Evolutionary conservation across 768 basidiomycete species (phyloP).

Genomic region (Macrocybe gigantea): DNA sequence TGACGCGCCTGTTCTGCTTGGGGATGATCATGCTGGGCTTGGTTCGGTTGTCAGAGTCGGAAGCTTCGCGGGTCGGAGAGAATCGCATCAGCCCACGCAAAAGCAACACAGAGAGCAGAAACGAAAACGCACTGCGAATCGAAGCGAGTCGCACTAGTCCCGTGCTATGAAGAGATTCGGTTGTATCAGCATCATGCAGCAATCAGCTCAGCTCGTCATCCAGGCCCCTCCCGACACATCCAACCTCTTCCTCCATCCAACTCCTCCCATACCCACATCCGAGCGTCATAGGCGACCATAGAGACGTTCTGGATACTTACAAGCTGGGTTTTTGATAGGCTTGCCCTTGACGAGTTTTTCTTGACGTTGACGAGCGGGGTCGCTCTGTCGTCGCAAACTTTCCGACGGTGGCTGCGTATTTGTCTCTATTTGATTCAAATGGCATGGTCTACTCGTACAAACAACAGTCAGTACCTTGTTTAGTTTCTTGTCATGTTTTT

Average conservation of each 20-base stretch:
- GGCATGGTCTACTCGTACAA: background rate
- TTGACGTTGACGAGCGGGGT: slow-evolving; percentile 31
- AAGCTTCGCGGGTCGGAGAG: slow-evolving; percentile 16
- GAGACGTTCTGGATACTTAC: slow-evolving; percentile 28
- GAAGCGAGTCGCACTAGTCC: slow-evolving; percentile 29
- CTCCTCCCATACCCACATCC: slow-evolving; percentile 17
- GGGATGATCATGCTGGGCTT: slow-evolving; percentile 87
- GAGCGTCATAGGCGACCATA: slow-evolving; percentile 11
- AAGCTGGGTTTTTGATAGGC: slow-evolving; percentile 30
- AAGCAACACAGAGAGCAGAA: background rate
- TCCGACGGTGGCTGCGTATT: slow-evolving; percentile 12
- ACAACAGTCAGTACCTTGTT: no score
- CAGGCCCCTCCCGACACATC: slow-evolving; percentile 27
- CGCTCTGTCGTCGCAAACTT: slow-evolving; percentile 9
- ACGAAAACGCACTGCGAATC: slow-evolving; percentile 29
- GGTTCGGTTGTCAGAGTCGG: slow-evolving; percentile 22
- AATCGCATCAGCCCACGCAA: background rate
- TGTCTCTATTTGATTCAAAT: slow-evolving; percentile 4
- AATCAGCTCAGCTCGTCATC: slow-evolving; percentile 29
- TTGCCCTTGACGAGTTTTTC: slow-evolving; percentile 23
- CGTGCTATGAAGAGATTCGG: slow-evolving; percentile 23
- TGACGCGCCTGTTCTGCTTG: slow-evolving; percentile 89
- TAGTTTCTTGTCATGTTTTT: no score
- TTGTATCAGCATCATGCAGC: slow-evolving; percentile 4
- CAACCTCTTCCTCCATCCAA: slow-evolving; percentile 26